Evolutionary conservation across 345 rosid species (phyloP).

Genomic region (Ceriops tagal): DNA sequence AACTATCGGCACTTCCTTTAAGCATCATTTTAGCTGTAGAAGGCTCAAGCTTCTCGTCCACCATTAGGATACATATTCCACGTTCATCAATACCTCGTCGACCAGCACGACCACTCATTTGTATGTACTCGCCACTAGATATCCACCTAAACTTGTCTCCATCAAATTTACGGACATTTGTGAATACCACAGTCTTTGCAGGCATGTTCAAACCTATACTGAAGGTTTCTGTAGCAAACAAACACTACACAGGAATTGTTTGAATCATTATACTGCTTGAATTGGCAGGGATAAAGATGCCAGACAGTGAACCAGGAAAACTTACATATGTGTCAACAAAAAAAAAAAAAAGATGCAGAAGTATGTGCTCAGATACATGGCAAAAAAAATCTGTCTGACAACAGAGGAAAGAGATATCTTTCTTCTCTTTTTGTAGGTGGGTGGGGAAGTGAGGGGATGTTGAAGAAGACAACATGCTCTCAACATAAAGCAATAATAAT

Average conservation of each 20-base stretch:
- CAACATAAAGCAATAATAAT: too few species aligned
- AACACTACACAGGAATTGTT: constrained; percentile 53
- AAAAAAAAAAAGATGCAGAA: neutral
- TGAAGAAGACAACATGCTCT: too few species aligned
- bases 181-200: constrained; percentile 96
- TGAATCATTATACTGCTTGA: constrained; percentile 22
- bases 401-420: neutral
- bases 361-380: neutral
- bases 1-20: constrained; percentile 92
- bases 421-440: too few species aligned
- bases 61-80: constrained; percentile 93
- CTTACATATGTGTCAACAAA: too few species aligned
- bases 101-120: constrained; percentile 99
- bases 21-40: constrained; percentile 90
- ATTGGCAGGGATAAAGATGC: neutral
- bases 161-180: constrained; percentile 97
- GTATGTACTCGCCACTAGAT: constrained; percentile 96
- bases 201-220: constrained; percentile 99
- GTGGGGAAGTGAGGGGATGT: too few species aligned
- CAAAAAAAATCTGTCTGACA: neutral
- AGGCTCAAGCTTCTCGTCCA: constrained; percentile 96
- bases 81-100: constrained; percentile 98
- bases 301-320: neutral
- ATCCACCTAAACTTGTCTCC: constrained; percentile 99
- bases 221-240: constrained; percentile 99